These are phyloP conservation scores for Boletus subcaerulescens DNA, from an alignment of 768 basidiomycete species.

Conservation along the genomic window DNA sequence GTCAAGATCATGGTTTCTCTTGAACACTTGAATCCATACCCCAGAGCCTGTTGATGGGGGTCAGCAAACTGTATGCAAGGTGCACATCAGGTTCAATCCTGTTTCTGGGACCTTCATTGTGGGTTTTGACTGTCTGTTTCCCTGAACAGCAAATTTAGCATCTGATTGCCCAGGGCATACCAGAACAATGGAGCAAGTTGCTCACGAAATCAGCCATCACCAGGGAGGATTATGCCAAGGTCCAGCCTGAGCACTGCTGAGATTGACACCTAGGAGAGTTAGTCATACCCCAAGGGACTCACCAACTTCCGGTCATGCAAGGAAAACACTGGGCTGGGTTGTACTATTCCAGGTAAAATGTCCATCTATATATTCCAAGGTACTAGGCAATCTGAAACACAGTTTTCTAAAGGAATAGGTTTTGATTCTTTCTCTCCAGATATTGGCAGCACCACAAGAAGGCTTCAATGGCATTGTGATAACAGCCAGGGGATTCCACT, in stretches of 20 bases:
- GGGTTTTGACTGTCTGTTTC: background rate
- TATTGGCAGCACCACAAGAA: background rate
- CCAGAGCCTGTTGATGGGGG: slow-evolving; percentile 88
- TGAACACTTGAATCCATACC: slow-evolving; percentile 12
- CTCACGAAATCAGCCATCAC: slow-evolving; percentile 97
- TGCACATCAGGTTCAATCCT: slow-evolving; percentile 96
- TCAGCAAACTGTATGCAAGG: slow-evolving; percentile 93
- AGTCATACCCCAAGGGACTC: no score
- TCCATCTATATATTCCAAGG: no score
- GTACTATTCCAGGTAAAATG: no score
- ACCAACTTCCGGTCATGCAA: no score
- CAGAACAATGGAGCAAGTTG: slow-evolving; percentile 97
- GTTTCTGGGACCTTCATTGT: slow-evolving; percentile 92
- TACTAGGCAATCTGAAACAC: no score
- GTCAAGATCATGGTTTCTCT: no score
- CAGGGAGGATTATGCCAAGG: slow-evolving; percentile 93
- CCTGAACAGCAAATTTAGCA: background rate
- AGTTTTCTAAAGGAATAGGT: background rate
- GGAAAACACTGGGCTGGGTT: no score
- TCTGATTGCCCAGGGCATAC: slow-evolving; percentile 66
- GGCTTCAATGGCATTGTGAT: background rate
- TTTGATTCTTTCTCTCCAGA: background rate
- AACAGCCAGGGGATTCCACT: background rate
- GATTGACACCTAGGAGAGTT: no score
- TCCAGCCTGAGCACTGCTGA: slow-evolving; percentile 44